Conservation (phyloP, 805 yeast species). For the Metschnikowia gruessii region DNA sequence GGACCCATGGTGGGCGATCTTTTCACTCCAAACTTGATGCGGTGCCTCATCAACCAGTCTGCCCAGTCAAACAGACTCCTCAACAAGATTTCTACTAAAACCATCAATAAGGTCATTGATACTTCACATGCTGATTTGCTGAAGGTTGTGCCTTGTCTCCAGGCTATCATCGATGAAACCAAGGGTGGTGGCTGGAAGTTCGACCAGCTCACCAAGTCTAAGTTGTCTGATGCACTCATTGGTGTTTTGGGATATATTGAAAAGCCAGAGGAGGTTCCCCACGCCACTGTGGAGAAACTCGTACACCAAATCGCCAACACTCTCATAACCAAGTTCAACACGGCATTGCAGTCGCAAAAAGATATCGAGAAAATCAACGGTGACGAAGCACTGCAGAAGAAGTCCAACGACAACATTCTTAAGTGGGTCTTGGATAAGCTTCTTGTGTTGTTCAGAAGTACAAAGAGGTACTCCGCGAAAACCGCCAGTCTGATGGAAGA, state of each 20-base stretch:
- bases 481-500: conserved; percentile 29
- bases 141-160: conserved; percentile 35
- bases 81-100: conserved; percentile 60
- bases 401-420: conserved; percentile 36
- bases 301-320: conserved; percentile 22
- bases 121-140: conserved; percentile 36
- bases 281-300: conserved; percentile 17
- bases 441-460: conserved; percentile 48
- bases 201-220: conserved; percentile 73
- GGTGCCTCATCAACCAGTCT: conserved; percentile 74
- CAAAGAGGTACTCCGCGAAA: conserved; percentile 30
- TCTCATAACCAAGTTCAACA: conserved; percentile 26
- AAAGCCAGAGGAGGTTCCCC: conserved; percentile 14
- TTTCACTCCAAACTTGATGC: conserved; percentile 63
- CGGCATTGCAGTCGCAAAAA: conserved; percentile 22
- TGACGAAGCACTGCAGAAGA: conserved; percentile 16
- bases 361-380: conserved; percentile 12
- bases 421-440: conserved; percentile 62
- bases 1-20: conserved; percentile 26
- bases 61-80: conserved; percentile 63
- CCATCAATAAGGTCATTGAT: conserved; percentile 43
- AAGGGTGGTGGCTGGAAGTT: conserved; percentile 62
- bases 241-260: conserved; percentile 22
- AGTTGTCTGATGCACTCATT: conserved; percentile 48
- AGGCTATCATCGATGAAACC: conserved; percentile 26